phyloP scores from a whole-genome alignment of 371 early-diverging fungal genomes.

The Actinomortierella ambigua region DNA sequence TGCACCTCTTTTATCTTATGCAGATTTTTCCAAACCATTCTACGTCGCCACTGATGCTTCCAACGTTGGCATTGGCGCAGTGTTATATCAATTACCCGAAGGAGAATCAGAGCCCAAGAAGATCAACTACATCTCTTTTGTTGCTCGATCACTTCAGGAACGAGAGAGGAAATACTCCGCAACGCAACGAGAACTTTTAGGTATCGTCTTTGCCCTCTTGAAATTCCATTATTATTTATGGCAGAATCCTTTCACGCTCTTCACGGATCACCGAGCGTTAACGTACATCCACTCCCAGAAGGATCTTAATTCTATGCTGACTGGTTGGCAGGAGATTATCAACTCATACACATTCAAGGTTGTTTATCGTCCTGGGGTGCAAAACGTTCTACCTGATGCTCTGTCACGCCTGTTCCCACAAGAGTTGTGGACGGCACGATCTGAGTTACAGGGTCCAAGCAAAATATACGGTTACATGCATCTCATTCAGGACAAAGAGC shows the following conservation, averaged over 20 bases:
- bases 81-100: slow-evolving; percentile 17
- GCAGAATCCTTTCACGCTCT: slow-evolving; percentile 9
- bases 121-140: background rate
- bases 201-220: slow-evolving; percentile 10
- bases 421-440: too few relatives aligned
- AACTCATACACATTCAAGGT: background rate
- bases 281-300: slow-evolving; percentile 7
- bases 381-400: slow-evolving; percentile 7
- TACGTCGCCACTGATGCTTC: slow-evolving; percentile 51
- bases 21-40: slow-evolving; percentile 40
- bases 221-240: slow-evolving; percentile 14
- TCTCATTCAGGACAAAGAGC: background rate
- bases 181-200: slow-evolving; percentile 11
- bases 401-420: slow-evolving; percentile 8
- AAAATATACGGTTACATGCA: slow-evolving; percentile 7
- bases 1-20: slow-evolving; percentile 18
- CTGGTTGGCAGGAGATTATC: slow-evolving; percentile 7
- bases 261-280: slow-evolving; percentile 15
- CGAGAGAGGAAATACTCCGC: slow-evolving; percentile 6
- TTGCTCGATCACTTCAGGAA: slow-evolving; percentile 5
- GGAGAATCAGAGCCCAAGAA: background rate
- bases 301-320: slow-evolving; percentile 2
- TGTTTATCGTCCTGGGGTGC: background rate
- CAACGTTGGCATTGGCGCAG: slow-evolving; percentile 46
- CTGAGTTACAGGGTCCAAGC: too few relatives aligned